Percentiles rank a stretch among this genome's conserved stretches.
These are phyloP conservation scores for Podila horticola DNA, from an alignment of 192 early-diverging fungal species.

Conservation along the genomic window DNA sequence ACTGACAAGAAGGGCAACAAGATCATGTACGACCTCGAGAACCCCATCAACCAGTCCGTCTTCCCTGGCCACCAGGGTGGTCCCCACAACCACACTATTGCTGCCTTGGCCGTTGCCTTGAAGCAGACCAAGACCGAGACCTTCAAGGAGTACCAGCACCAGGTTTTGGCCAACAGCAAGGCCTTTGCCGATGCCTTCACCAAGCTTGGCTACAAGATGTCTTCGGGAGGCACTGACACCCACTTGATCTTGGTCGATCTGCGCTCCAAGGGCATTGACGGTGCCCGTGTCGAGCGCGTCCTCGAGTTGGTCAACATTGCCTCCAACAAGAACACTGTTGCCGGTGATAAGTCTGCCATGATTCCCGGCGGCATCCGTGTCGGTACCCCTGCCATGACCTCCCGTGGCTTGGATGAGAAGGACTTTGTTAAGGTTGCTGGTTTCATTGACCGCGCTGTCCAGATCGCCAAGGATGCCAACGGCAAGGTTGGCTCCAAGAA, in stretches of 20 bases:
- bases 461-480: constrained; percentile 79
- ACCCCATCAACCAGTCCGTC: constrained; percentile 94
- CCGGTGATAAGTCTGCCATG: constrained; percentile 94
- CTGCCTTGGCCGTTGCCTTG: constrained; percentile 93
- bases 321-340: constrained; percentile 99
- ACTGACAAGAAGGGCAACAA: constrained; percentile 93
- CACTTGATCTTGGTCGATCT: constrained; percentile 95
- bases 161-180: constrained; percentile 92
- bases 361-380: constrained; percentile 94
- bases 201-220: constrained; percentile 81
- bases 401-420: constrained; percentile 83
- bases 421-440: constrained; percentile 91
- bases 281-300: constrained; percentile 95
- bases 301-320: constrained; percentile 98
- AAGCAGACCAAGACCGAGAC: constrained; percentile 88
- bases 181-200: constrained; percentile 84
- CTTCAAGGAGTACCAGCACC: constrained; percentile 91
- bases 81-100: constrained; percentile 99
- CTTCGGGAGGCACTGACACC: constrained; percentile 94
- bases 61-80: constrained; percentile 99
- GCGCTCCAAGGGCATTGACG: constrained; percentile 85
- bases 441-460: constrained; percentile 91
- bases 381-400: constrained; percentile 98
- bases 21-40: constrained; percentile 92
- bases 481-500: constrained; percentile 73